These are phyloP conservation scores for Penicillium crustosum DNA, from an alignment of 2,329 filamentous ascomycete genomes.

Conservation along the genomic window DNA sequence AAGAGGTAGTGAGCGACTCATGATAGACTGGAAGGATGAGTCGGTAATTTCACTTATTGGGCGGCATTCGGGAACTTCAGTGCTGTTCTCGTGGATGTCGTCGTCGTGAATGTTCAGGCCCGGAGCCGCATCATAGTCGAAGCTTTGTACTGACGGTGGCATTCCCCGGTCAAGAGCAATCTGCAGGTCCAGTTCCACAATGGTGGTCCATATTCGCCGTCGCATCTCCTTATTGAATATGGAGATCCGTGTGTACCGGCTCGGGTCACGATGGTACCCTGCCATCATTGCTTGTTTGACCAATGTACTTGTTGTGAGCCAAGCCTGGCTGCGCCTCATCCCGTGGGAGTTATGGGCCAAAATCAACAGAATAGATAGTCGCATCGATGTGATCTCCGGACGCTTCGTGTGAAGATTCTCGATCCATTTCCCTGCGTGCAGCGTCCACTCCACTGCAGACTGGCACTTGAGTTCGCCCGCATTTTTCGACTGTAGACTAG, in stretches of 20 bases:
- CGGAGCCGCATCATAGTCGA: conserved; percentile 50
- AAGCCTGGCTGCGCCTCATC: conserved; percentile 56
- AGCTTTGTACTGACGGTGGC: conserved; percentile 46
- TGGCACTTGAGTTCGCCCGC: conserved; percentile 29
- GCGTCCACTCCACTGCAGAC: conserved; percentile 66
- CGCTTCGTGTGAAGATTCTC: conserved; percentile 70
- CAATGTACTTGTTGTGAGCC: conserved; percentile 53
- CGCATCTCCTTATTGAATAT: conserved; percentile 49
- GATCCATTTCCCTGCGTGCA: conserved; percentile 85
- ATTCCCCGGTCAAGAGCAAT: conserved; percentile 57
- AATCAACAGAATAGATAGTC: conserved; percentile 52
- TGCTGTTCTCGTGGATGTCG: conserved; percentile 43
- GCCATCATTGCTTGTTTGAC: conserved; percentile 54
- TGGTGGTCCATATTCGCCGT: conserved; percentile 57
- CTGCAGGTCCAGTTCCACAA: conserved; percentile 58
- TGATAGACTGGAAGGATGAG: conserved; percentile 36
- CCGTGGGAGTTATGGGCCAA: conserved; percentile 53
- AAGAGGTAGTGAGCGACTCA: conserved; percentile 33
- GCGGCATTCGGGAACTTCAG: conserved; percentile 31
- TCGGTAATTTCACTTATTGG: conserved; percentile 39
- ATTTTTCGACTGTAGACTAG: conserved; percentile 31
- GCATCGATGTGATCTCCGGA: conserved; percentile 51
- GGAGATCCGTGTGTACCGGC: conserved; percentile 35
- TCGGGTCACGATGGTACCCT: conserved; percentile 51
- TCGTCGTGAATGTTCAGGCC: conserved; percentile 55